A percentile compares a stretch with the other conserved stretches of the same genome.
These are phyloP conservation scores for Alternaria sp. DNA, from an alignment of 2,329 filamentous ascomycete genomes.

Conservation along the genomic window DNA sequence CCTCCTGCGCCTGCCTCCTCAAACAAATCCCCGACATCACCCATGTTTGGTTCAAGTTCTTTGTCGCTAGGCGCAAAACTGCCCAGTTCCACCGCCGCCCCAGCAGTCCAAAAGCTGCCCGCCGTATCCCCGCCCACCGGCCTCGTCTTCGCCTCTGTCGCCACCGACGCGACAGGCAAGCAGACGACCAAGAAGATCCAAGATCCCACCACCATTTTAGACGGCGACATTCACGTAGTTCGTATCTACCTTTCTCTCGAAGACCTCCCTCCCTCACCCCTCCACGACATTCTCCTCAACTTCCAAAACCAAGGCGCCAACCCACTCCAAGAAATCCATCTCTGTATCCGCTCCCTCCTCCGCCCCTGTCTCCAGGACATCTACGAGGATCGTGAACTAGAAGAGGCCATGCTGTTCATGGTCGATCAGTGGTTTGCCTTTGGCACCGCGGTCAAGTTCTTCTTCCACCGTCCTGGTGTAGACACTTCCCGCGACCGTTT, in stretches of 20 bases:
- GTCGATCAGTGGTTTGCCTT: not conserved
- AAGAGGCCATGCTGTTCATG: not conserved
- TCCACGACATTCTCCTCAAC: not conserved
- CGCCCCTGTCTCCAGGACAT: conserved; percentile 7
- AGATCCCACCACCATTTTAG: not conserved
- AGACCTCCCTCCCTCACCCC: not conserved
- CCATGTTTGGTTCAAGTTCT: not conserved
- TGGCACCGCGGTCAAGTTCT: conserved; percentile 6
- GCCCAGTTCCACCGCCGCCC: not conserved
- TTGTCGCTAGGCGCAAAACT: not conserved
- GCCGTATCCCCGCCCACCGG: not conserved
- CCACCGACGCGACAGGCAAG: not conserved
- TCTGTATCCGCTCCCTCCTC: conserved; percentile 8
- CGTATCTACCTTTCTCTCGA: not conserved
- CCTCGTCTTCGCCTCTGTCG: not conserved
- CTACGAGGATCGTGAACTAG: not conserved
- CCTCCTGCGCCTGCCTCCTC: not conserved
- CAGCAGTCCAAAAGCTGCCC: not conserved
- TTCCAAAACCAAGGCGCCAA: not conserved
- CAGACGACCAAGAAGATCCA: not conserved
- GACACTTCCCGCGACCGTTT: not conserved
- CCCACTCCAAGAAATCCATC: not conserved
- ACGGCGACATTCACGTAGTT: not conserved
- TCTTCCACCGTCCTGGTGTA: not conserved
- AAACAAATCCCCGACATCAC: not conserved